Percentiles rank a stretch among this genome's conserved stretches.
Conservation (phyloP, 192 early-diverging fungal species). For the Gigaspora rosea region DNA sequence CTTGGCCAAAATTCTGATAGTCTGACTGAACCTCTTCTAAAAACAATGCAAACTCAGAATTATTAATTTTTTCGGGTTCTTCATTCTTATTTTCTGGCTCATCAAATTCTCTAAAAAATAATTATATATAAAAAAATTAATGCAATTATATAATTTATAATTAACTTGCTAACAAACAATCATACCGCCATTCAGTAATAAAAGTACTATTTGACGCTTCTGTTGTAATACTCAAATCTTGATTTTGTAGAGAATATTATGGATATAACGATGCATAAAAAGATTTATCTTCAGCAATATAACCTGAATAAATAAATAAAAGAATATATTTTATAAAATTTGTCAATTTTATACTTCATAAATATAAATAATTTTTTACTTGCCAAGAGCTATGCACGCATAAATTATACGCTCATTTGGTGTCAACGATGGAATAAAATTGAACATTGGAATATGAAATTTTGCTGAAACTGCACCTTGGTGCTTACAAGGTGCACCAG, state of each 20-base stretch:
- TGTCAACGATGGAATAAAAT: background rate
- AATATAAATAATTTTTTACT: background rate
- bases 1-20: background rate
- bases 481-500: background rate
- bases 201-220: too few relatives aligned
- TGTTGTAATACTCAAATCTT: background rate
- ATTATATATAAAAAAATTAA: background rate
- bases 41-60: background rate
- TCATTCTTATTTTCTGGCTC: background rate
- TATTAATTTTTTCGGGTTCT: background rate
- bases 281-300: background rate
- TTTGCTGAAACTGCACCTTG: background rate
- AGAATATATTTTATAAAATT: background rate
- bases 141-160: background rate
- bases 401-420: background rate
- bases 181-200: background rate
- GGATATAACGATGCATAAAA: background rate
- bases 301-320: background rate
- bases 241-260: background rate
- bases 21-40: background rate
- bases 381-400: background rate
- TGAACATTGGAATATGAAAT: background rate
- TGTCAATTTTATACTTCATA: background rate
- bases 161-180: background rate
- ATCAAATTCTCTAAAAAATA: too few relatives aligned